A percentile compares a stretch with the other conserved stretches of the same genome.
Conservation (phyloP, 805 yeast species). For the Starmera caribaea region DNA sequence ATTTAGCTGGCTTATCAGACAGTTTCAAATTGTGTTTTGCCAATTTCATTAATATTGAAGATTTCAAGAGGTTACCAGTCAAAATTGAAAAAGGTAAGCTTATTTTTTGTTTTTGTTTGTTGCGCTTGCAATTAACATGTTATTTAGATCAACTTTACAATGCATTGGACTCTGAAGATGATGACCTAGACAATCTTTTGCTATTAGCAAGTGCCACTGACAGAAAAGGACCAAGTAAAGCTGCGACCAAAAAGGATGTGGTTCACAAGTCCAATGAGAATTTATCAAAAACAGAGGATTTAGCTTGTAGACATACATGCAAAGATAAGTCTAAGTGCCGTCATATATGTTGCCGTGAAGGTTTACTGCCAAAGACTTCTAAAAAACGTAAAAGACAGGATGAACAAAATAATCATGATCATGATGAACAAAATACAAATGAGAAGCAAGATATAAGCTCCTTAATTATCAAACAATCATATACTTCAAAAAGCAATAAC, state of each 20-base stretch:
- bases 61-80: too few species aligned
- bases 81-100: too few species aligned
- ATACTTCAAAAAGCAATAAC: background rate
- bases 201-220: constrained; percentile 8
- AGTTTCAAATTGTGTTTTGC: too few species aligned
- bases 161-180: constrained; percentile 8
- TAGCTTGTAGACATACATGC: constrained; percentile 34
- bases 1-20: too few species aligned
- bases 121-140: too few species aligned
- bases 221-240: background rate
- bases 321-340: constrained; percentile 30
- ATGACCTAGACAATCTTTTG: constrained; percentile 21
- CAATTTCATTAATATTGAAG: too few species aligned
- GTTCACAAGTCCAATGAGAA: background rate
- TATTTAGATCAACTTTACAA: constrained; percentile 5
- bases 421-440: background rate
- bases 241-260: constrained; percentile 1
- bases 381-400: background rate
- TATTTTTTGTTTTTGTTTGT: too few species aligned
- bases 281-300: constrained; percentile 16
- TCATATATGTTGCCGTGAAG: constrained; percentile 39
- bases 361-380: constrained; percentile 18
- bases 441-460: too few species aligned
- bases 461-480: background rate
- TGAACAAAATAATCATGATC: background rate